A percentile compares a stretch with the other conserved stretches of the same genome.
phyloP scores from a whole-genome alignment of 2,329 filamentous ascomycete species.

The Fusarium pseudoanthophilum region DNA sequence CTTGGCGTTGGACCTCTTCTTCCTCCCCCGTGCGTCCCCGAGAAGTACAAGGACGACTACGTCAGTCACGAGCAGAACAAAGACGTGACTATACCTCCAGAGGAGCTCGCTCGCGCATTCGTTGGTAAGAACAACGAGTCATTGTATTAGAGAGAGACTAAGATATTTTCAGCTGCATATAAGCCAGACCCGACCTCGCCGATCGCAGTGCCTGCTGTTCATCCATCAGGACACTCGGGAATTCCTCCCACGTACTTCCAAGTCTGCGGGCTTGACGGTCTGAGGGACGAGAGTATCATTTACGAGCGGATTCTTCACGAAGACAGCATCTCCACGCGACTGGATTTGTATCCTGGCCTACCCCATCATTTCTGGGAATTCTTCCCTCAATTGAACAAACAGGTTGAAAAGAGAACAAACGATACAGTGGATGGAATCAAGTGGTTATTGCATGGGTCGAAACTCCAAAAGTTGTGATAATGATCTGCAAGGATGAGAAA shows the following conservation, averaged over 20 bases:
- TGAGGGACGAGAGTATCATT: neutral
- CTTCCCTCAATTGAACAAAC: neutral
- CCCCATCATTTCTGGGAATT: neutral
- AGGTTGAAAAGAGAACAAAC: neutral
- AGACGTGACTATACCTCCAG: neutral
- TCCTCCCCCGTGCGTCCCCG: neutral
- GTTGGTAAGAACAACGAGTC: neutral
- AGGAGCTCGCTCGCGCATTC: neutral
- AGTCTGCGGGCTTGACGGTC: neutral
- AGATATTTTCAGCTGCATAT: neutral
- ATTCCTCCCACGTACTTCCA: neutral
- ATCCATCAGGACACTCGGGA: neutral
- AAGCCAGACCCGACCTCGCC: neutral
- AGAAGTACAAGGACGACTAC: neutral
- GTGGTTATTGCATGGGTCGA: neutral
- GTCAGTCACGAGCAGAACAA: neutral
- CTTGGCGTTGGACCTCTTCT: neutral
- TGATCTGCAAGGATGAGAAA: neutral
- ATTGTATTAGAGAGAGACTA: rapidly evolving
- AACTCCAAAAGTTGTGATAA: neutral
- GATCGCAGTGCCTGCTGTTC: neutral
- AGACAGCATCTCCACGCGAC: neutral
- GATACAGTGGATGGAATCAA: neutral
- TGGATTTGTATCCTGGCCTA: neutral
- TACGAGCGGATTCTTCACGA: neutral